Evolutionary conservation across 768 basidiomycete genomes (phyloP).

Genomic region (Boletus vinaceobasis): DNA sequence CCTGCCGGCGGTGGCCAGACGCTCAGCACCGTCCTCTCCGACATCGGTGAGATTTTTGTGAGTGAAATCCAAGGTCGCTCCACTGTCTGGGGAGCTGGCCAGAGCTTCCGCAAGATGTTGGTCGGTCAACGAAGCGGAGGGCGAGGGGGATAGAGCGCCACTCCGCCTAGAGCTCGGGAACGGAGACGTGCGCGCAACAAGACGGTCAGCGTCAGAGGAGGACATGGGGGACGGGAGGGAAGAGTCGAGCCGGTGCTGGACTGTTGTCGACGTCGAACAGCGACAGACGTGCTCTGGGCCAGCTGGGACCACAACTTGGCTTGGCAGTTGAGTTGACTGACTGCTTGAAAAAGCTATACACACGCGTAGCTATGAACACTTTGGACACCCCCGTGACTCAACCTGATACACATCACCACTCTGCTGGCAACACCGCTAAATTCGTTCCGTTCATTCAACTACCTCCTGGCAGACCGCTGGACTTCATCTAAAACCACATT

Average conservation of each 20-base stretch:
- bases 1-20: conserved; percentile 62
- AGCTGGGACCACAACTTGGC: conserved; percentile 8
- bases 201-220: conserved; percentile 29
- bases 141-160: conserved; percentile 28
- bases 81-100: conserved; percentile 65
- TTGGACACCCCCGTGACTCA: not conserved
- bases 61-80: conserved; percentile 81
- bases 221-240: conserved; percentile 23
- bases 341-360: conserved; percentile 22
- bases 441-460: conserved; percentile 1
- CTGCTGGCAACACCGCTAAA: conserved; percentile 7
- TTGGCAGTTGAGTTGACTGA: conserved; percentile 17
- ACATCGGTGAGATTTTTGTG: conserved; percentile 77
- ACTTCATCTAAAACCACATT: conserved; percentile 74
- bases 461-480: conserved; percentile 24
- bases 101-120: conserved; percentile 66
- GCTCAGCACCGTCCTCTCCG: conserved; percentile 68
- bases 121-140: conserved; percentile 46
- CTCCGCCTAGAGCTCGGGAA: conserved; percentile 23
- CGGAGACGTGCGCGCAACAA: conserved; percentile 27
- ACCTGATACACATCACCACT: conserved; percentile 1
- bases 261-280: conserved; percentile 18
- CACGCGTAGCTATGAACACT: not conserved
- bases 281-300: conserved; percentile 18
- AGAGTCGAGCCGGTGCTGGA: conserved; percentile 9